Base-by-base conservation (phyloP, 495 filamentous ascomycete genomes). In the Jackrogersella minutella region DNA sequence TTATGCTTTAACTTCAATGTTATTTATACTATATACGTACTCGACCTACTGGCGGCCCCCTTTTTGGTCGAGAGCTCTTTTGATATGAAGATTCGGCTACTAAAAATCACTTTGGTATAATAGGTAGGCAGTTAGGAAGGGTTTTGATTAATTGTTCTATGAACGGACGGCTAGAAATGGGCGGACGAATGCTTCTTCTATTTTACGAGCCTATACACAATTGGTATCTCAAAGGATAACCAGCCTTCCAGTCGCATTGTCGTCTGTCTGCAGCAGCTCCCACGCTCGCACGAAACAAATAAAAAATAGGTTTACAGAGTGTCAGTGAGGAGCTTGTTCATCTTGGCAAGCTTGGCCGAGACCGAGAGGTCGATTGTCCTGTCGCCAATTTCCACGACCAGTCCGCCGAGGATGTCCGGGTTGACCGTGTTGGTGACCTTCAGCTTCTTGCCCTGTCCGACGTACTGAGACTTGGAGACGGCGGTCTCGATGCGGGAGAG, bases 241-340 rank as follows among this genome's bases (percentile, higher is more conserved):
- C 44, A 39, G 52, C 51, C 71, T 58, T 64, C 70, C 56, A 69
- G 70, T 67, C 55, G 57, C 70, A 62, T 70, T n/a, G 70, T 63
- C 72, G 68, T 47, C 65, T 70, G 47, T 60, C 55, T 55, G 49
- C 49, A 55, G 21, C 60, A 46, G 31, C 59, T 40, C 39, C 66
- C 46, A 53, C 44, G 51, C 66, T 65, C 61, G 37, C 61, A 65
- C 31, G 16, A 57, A 71, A 75, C 59, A 78, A 73, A 69, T n/a
- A n/a, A 54, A 53, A 40, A 58, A 68, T 58, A 40, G 37, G 37
- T 80, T 93, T 93, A 99, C 89, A 98, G 81, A 77, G 90, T 86
- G 82, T 99, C 96, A 64, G 86, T 92, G 73, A 99, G 89, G 76
- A 97, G 89, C 89, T 99, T 99, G 91, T 98, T 99, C 88, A 98